phyloP scores from a whole-genome alignment of 768 basidiomycete species.

The Amanita pseudoporphyria region DNA sequence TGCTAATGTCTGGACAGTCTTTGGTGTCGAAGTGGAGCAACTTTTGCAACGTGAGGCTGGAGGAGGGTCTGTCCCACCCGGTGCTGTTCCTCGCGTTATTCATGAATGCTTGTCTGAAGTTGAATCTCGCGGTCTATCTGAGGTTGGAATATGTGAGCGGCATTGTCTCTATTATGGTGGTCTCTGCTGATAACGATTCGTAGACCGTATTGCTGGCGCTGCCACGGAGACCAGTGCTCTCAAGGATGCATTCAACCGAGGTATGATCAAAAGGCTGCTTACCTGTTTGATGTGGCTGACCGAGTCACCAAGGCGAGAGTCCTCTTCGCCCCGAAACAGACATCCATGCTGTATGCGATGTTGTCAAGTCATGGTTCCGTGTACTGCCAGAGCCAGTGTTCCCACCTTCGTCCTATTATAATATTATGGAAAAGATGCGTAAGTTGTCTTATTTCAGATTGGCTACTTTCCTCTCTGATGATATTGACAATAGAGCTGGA shows the following conservation, averaged over 20 bases:
- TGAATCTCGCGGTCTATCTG: constrained; percentile 64
- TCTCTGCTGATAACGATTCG: background rate
- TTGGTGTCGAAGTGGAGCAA: constrained; percentile 67
- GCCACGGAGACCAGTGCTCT: constrained; percentile 56
- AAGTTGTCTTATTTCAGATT: constrained; percentile 16
- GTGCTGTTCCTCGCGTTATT: constrained; percentile 57
- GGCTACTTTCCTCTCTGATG: constrained; percentile 3
- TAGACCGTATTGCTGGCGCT: constrained; percentile 81
- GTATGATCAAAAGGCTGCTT: constrained; percentile 18
- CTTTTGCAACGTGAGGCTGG: constrained; percentile 57
- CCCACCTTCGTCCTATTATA: constrained; percentile 56
- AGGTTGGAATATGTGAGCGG: constrained; percentile 75
- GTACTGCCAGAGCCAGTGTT: constrained; percentile 74
- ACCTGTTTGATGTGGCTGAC: background rate
- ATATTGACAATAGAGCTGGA: constrained; percentile 42
- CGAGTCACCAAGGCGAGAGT: constrained; percentile 36
- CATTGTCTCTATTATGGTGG: background rate
- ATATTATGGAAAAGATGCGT: constrained; percentile 69
- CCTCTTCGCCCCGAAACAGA: constrained; percentile 55
- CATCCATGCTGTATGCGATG: constrained; percentile 75
- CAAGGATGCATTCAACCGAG: constrained; percentile 69
- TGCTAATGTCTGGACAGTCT: constrained; percentile 33
- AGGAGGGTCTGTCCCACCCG: constrained; percentile 38
- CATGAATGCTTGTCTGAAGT: constrained; percentile 60
- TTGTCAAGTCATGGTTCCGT: constrained; percentile 83